Evolutionary conservation across 495 filamentous ascomycete species (phyloP).

Genomic region (Immersiella caudata): DNA sequence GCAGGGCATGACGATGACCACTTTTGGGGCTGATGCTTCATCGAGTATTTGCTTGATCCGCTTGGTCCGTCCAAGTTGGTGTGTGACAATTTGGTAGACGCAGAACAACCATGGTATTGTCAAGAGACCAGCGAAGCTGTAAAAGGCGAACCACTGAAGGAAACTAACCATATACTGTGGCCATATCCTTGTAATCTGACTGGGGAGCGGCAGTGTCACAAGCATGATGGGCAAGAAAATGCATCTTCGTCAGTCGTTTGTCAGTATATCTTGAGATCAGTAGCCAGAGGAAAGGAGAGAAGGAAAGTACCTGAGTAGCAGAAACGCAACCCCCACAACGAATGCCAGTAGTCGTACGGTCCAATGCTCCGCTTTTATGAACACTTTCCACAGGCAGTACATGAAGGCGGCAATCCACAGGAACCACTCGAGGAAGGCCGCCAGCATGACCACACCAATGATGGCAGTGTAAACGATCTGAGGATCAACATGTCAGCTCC

Average conservation of each 20-base stretch:
- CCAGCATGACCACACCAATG: constrained; percentile 78
- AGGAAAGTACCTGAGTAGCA: constrained; percentile 65
- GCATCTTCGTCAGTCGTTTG: constrained; percentile 51
- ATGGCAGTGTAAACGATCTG: constrained; percentile 75
- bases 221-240: constrained; percentile 95
- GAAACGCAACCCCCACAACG: constrained; percentile 73
- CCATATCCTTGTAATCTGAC: constrained; percentile 68
- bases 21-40: constrained; percentile 85
- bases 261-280: constrained; percentile 9
- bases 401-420: constrained; percentile 91
- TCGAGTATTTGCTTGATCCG: constrained; percentile 83
- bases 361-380: constrained; percentile 86
- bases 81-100: constrained; percentile 84
- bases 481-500: constrained; percentile 9
- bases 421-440: constrained; percentile 90
- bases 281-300: not conserved
- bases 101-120: constrained; percentile 92
- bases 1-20: constrained; percentile 96
- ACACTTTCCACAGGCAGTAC: constrained; percentile 89
- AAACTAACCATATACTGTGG: constrained; percentile 65
- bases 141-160: constrained; percentile 96
- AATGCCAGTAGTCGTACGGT: constrained; percentile 76
- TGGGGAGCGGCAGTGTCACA: constrained; percentile 85
- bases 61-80: constrained; percentile 77
- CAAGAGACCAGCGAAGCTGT: constrained; percentile 84